phyloP scores from a whole-genome alignment of 106 monocot species.

The Ottelia alismoides region DNA sequence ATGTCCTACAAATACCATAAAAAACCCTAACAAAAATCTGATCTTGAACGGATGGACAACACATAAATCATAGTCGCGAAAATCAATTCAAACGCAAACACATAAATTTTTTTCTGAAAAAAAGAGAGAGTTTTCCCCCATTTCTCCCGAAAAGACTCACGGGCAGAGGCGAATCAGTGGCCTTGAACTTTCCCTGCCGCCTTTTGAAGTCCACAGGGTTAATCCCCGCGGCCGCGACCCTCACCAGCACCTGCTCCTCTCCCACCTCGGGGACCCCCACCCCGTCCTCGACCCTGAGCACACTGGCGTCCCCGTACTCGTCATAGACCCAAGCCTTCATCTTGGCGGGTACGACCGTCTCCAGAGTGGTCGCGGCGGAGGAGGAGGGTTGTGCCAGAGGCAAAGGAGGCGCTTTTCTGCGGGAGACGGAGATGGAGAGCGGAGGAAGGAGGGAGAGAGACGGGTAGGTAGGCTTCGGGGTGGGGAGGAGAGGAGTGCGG shows the following conservation, averaged over 20 bases:
- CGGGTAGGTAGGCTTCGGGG: neutral
- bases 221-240: conserved; percentile 74
- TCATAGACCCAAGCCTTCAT: conserved; percentile 91
- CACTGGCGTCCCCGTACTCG: conserved; percentile 56
- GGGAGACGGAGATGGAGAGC: too few species aligned
- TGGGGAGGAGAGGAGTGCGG: neutral
- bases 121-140: too few species aligned
- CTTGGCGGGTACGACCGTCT: conserved; percentile 24
- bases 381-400: too few species aligned
- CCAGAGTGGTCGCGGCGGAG: conserved; percentile 1
- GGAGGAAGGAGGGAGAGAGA: too few species aligned
- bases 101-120: too few species aligned
- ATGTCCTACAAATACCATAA: too few species aligned
- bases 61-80: too few species aligned
- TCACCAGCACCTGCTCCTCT: conserved; percentile 94
- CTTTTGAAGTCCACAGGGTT: conserved; percentile 87
- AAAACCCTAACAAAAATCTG: too few species aligned
- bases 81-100: too few species aligned
- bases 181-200: conserved; percentile 68
- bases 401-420: too few species aligned
- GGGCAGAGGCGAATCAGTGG: conserved; percentile 66
- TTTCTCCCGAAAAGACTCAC: conserved; percentile 33
- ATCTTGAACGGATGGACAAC: too few species aligned
- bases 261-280: conserved; percentile 49
- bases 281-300: conserved; percentile 44